A percentile compares a stretch with the other conserved stretches of the same genome.
These are phyloP conservation scores for Hanseniaspora lindneri DNA, from an alignment of 805 yeast species.

Conservation along the genomic window DNA sequence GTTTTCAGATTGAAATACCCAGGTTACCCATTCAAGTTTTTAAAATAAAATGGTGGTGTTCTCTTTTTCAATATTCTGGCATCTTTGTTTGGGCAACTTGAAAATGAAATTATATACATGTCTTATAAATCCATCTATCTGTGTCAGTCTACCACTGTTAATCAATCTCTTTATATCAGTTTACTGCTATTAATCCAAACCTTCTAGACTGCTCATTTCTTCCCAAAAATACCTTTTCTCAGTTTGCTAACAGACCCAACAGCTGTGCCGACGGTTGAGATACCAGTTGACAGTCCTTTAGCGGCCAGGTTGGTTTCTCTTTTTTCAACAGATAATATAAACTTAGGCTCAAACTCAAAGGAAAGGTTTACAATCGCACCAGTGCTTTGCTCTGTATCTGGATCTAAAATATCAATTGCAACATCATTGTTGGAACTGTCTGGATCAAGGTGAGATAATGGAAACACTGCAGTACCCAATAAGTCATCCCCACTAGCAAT, in stretches of 20 bases:
- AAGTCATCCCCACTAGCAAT: conserved; percentile 78
- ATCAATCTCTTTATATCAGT: too few species aligned
- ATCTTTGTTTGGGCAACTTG: too few species aligned
- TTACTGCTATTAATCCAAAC: neutral
- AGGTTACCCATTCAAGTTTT: conserved; percentile 64
- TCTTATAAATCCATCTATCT: too few species aligned
- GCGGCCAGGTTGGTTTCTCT: conserved; percentile 37
- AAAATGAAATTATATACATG: too few species aligned
- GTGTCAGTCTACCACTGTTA: too few species aligned
- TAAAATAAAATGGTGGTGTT: conserved; percentile 24
- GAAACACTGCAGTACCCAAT: conserved; percentile 53
- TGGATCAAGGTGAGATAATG: conserved; percentile 51
- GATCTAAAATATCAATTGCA: conserved; percentile 38
- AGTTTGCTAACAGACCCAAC: conserved; percentile 33
- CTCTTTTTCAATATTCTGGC: too few species aligned
- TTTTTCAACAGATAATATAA: conserved; percentile 38
- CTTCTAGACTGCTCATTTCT: too few species aligned
- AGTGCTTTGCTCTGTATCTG: conserved; percentile 31
- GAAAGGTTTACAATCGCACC: conserved; percentile 53
- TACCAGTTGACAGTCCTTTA: conserved; percentile 40
- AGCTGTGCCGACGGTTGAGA: conserved; percentile 35
- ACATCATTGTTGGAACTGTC: conserved; percentile 36
- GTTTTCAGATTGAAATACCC: conserved; percentile 59
- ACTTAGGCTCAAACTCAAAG: conserved; percentile 58
- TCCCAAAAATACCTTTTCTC: conserved; percentile 34